These are phyloP conservation scores for Globisporangium abappressorium DNA, from an alignment of 352 stramenopile species.

Conservation along the genomic window DNA sequence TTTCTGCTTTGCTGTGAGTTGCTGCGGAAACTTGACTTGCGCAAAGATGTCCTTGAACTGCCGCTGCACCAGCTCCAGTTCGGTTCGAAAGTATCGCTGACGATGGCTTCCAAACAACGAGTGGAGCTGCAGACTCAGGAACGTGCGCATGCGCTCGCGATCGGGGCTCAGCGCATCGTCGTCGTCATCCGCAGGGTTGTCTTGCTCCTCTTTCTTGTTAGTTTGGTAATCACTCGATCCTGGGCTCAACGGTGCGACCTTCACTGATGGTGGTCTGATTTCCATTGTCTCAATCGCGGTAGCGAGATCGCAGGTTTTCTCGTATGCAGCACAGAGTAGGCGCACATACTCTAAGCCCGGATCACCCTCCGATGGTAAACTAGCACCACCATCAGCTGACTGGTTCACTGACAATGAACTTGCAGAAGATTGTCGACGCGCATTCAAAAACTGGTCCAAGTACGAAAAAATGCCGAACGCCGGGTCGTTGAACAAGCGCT, in stretches of 20 bases:
- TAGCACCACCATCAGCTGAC: background rate
- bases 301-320: conserved; percentile 53
- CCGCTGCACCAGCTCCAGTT: conserved; percentile 57
- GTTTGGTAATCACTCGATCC: background rate
- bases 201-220: background rate
- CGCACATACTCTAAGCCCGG: conserved; percentile 55
- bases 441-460: conserved; percentile 67
- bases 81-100: conserved; percentile 59
- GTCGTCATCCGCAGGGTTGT: background rate
- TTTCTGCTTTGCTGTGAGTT: conserved; percentile 36
- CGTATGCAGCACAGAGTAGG: conserved; percentile 60
- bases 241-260: background rate
- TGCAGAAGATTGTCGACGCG: conserved; percentile 20
- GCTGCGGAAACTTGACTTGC: conserved; percentile 51
- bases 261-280: background rate
- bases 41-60: conserved; percentile 43
- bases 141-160: conserved; percentile 55
- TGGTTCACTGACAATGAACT: conserved; percentile 8
- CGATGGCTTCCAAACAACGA: conserved; percentile 76
- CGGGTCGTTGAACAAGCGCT: conserved; percentile 75
- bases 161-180: conserved; percentile 10
- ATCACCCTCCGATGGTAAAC: background rate
- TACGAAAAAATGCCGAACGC: conserved; percentile 77
- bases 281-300: conserved; percentile 47
- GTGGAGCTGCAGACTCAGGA: conserved; percentile 73